These are phyloP conservation scores for Hypsizygus marmoreus DNA, from an alignment of 768 basidiomycete species.

Conservation along the genomic window DNA sequence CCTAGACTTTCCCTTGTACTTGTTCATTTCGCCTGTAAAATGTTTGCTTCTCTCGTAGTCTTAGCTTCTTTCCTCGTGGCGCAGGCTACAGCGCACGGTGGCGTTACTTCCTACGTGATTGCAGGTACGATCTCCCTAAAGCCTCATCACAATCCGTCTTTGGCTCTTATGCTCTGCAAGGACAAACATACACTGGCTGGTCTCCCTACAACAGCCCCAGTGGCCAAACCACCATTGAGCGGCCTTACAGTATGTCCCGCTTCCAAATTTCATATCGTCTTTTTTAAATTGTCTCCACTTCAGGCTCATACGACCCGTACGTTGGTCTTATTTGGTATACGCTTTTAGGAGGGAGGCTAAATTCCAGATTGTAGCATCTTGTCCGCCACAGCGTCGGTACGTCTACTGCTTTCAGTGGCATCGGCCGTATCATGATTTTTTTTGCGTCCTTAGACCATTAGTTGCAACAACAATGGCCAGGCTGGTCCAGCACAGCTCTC, in stretches of 20 bases:
- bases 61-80: constrained; percentile 29
- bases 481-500: constrained; percentile 31
- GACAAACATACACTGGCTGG: constrained; percentile 34
- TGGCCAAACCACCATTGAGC: constrained; percentile 35
- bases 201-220: constrained; percentile 36
- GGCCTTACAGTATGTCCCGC: constrained; percentile 30
- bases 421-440: too few relatives aligned
- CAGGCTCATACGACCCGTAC: constrained; percentile 36
- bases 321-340: constrained; percentile 3
- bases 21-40: background rate
- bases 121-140: constrained; percentile 21
- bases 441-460: constrained; percentile 31
- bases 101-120: constrained; percentile 38
- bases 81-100: constrained; percentile 36
- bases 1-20: too few relatives aligned
- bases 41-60: constrained; percentile 24
- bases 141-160: background rate
- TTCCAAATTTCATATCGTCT: background rate
- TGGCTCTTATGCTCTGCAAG: constrained; percentile 9
- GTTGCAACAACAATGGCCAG: constrained; percentile 39
- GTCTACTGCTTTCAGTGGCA: too few relatives aligned
- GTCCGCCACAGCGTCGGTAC: constrained; percentile 21
- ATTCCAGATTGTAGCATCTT: constrained; percentile 20
- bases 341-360: background rate
- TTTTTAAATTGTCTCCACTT: background rate